phyloP scores from a whole-genome alignment of 2,329 filamentous ascomycete species.

The Aspergillus proliferans region DNA sequence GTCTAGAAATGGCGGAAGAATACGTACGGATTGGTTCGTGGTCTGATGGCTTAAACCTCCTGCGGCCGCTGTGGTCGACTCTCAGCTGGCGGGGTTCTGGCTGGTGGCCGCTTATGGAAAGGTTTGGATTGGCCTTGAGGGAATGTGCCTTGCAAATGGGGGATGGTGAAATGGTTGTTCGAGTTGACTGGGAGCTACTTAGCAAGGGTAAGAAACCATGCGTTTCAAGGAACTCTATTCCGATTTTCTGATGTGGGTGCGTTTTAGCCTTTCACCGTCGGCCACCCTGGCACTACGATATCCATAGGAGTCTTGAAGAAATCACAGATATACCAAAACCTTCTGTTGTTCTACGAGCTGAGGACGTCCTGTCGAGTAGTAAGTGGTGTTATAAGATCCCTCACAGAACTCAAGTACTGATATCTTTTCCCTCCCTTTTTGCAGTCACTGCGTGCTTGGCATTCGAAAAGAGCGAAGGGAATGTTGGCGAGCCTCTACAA shows the following conservation, averaged over 20 bases:
- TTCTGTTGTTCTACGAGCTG: slow-evolving; percentile 42
- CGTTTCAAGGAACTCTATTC: not conserved
- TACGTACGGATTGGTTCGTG: slow-evolving; percentile 46
- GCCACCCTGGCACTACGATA: slow-evolving; percentile 37
- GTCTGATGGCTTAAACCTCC: slow-evolving; percentile 45
- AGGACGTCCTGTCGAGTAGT: slow-evolving; percentile 45
- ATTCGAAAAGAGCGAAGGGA: slow-evolving; percentile 50
- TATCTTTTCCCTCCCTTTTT: slow-evolving; percentile 3
- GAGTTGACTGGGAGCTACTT: slow-evolving; percentile 53
- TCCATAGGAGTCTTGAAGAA: slow-evolving; percentile 42
- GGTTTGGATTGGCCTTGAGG: slow-evolving; percentile 49
- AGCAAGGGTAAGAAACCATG: slow-evolving; percentile 26
- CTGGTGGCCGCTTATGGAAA: slow-evolving; percentile 54
- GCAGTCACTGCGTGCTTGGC: slow-evolving; percentile 47
- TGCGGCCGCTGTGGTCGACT: slow-evolving; percentile 50
- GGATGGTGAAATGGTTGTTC: slow-evolving; percentile 45
- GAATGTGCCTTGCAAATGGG: slow-evolving; percentile 45
- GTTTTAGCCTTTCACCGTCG: slow-evolving; percentile 29
- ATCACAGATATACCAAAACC: slow-evolving; percentile 37
- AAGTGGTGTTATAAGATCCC: slow-evolving; percentile 17
- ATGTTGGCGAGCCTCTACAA: slow-evolving; percentile 54
- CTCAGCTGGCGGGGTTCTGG: slow-evolving; percentile 54
- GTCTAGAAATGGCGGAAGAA: slow-evolving; percentile 51
- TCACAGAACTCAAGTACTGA: slow-evolving; percentile 9
- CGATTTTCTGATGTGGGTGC: slow-evolving; percentile 3